phyloP scores from a whole-genome alignment of 2,329 filamentous ascomycete genomes.

The Gaeumannomyces sp. region DNA sequence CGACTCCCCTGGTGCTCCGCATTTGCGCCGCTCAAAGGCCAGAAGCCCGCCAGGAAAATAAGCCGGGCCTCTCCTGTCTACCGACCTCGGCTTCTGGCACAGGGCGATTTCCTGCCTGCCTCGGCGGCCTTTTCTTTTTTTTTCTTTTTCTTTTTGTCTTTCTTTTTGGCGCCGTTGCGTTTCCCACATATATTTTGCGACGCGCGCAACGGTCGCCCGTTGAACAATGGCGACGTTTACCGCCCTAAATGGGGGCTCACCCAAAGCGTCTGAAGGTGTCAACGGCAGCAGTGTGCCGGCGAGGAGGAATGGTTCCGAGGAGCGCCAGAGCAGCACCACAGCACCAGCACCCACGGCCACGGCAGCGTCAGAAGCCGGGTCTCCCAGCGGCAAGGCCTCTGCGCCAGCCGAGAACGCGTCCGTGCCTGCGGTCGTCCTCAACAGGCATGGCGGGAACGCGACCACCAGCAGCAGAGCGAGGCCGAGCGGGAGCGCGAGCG shows the following conservation, averaged over 20 bases:
- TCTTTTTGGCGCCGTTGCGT: neutral
- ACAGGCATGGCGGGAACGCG: constrained; percentile 17
- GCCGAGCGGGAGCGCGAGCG: constrained; percentile 27
- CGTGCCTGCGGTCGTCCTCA: constrained; percentile 19
- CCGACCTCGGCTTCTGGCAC: neutral
- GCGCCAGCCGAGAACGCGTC: constrained; percentile 15
- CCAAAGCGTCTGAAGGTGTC: constrained; percentile 32
- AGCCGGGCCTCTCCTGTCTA: neutral
- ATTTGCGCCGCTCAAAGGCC: constrained; percentile 1
- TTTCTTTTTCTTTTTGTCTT: constrained; percentile 5
- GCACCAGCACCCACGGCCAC: constrained; percentile 15
- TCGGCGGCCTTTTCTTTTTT: constrained; percentile 6
- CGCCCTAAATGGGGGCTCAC: constrained; percentile 45
- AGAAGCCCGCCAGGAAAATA: neutral
- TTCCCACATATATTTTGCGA: neutral
- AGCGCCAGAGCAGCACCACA: constrained; percentile 17
- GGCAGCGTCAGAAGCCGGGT: constrained; percentile 17
- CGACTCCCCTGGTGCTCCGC: neutral
- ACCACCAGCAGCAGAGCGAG: neutral
- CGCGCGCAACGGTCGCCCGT: constrained; percentile 10
- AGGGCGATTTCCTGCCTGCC: constrained; percentile 1
- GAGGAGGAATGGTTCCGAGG: constrained; percentile 26
- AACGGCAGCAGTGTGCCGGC: constrained; percentile 23
- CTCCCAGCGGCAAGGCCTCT: constrained; percentile 16
- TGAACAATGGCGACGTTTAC: constrained; percentile 44